These are phyloP conservation scores for Castanea mollissima DNA, from an alignment of 306 rosid species.

Conservation along the genomic window DNA sequence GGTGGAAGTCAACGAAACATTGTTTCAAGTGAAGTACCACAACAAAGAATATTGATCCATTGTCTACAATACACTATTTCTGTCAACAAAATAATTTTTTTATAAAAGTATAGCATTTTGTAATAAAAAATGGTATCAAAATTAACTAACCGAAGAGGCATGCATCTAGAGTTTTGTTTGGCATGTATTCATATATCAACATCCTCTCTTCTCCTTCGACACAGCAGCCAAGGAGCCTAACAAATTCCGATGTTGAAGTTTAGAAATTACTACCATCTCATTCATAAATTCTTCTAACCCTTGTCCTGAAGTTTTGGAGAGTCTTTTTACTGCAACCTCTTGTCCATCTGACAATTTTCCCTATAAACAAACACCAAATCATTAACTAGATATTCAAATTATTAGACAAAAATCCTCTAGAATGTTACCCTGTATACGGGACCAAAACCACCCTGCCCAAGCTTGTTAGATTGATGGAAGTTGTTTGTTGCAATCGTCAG, in stretches of 20 bases:
- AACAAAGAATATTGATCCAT: too few relatives aligned
- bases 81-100: neutral
- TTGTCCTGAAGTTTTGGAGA: slow-evolving; percentile 39
- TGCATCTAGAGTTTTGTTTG: slow-evolving; percentile 48
- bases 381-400: neutral
- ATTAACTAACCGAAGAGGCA: slow-evolving; percentile 35
- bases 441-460: slow-evolving; percentile 38
- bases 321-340: slow-evolving; percentile 46
- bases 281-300: slow-evolving; percentile 47
- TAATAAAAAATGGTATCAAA: neutral
- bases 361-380: neutral
- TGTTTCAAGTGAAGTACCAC: neutral
- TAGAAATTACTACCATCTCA: slow-evolving; percentile 41
- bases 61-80: too few relatives aligned
- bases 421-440: slow-evolving; percentile 28
- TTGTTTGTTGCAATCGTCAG: slow-evolving; percentile 27
- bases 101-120: neutral
- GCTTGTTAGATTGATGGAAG: slow-evolving; percentile 22
- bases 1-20: neutral
- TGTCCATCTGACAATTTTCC: slow-evolving; percentile 35
- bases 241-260: slow-evolving; percentile 55
- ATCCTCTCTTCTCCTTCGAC: slow-evolving; percentile 40
- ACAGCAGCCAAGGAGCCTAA: slow-evolving; percentile 45
- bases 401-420: neutral
- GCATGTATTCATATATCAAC: slow-evolving; percentile 49